Evolutionary conservation across 202 grass and related monocot species (phyloP).

Genomic region (Thinopyrum obtusiflorum): DNA sequence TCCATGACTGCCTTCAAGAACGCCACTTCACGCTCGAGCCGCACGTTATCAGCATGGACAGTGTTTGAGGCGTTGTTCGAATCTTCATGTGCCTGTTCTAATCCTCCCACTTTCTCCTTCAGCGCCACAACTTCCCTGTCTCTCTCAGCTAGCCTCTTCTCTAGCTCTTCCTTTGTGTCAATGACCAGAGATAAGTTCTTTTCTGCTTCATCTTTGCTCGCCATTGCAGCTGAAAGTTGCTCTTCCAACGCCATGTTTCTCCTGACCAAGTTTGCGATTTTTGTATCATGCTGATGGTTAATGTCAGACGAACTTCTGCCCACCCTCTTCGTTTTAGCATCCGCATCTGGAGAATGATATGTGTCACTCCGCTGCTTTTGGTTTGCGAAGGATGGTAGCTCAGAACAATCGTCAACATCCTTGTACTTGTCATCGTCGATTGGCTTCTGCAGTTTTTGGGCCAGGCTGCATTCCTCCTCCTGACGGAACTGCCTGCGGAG

Average conservation of each 20-base stretch:
- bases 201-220: conserved; percentile 64
- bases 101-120: conserved; percentile 66
- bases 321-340: conserved; percentile 49
- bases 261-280: conserved; percentile 50
- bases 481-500: conserved; percentile 72
- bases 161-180: conserved; percentile 61
- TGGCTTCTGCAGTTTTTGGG: conserved; percentile 76
- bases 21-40: conserved; percentile 81
- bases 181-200: conserved; percentile 69
- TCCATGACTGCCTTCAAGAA: conserved; percentile 89
- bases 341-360: conserved; percentile 35
- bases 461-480: conserved; percentile 75
- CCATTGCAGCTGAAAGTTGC: conserved; percentile 44
- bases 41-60: conserved; percentile 76
- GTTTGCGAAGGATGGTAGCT: conserved; percentile 34
- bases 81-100: conserved; percentile 89
- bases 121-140: conserved; percentile 59
- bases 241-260: conserved; percentile 66
- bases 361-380: conserved; percentile 33
- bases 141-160: conserved; percentile 67
- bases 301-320: conserved; percentile 59
- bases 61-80: conserved; percentile 73
- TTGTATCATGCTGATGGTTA: conserved; percentile 62
- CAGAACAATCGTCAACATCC: conserved; percentile 43
- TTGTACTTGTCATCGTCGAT: conserved; percentile 76